Evolutionary conservation across 164 flowering plant species (phyloP), one percentile per base, ranked within the genome.

Genomic region (Stephania cephalantha): DNA sequence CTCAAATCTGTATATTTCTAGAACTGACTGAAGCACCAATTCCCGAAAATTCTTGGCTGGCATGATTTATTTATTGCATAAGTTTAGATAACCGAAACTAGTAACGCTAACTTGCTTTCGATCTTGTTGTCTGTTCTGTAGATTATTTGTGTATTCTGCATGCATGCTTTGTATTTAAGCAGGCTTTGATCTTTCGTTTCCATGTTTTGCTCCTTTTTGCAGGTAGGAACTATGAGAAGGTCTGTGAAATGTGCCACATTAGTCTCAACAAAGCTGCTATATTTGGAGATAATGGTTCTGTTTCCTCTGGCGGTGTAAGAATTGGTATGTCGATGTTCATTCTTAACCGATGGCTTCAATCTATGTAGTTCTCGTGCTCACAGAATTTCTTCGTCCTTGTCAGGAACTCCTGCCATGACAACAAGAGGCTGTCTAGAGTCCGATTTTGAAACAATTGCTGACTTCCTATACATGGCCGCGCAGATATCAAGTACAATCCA

Each of bases 331-430:
- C 9, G 13, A 3, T 55, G 20, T 15, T 42, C 11, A 45, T 46
- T n/a, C 22, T 45, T 44, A n/a, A 7, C 46, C 72, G 12, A 30
- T 63, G 20, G 8, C 69, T 35, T 50, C 15, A 58, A 58, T 5
- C 17, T 4, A 58, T 18, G 20, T 58, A 6, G 7, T 58, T 58
- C 64, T 50, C 5, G 7, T 17, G 64, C 64, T 58, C 4, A 58
- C n/a, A 15, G 15, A 58, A 15, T 58, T 58, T 58, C 20, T 18
- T 58, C 75, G 18, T 20, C 69, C 20, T 70, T 25, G 35, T 73
- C 83, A 90, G 98, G 98, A 70, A 88, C 97, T n/a, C 93, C 97
- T 74, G 98, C 97, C 17, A 95, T 91, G 98, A 90, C 99, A 69
- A 73, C 99, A 29, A 86, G 98, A 87, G 98, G 95, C 48, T 93